Base-by-base conservation (phyloP, 306 rosid genomes). In the Quercus robur region DNA sequence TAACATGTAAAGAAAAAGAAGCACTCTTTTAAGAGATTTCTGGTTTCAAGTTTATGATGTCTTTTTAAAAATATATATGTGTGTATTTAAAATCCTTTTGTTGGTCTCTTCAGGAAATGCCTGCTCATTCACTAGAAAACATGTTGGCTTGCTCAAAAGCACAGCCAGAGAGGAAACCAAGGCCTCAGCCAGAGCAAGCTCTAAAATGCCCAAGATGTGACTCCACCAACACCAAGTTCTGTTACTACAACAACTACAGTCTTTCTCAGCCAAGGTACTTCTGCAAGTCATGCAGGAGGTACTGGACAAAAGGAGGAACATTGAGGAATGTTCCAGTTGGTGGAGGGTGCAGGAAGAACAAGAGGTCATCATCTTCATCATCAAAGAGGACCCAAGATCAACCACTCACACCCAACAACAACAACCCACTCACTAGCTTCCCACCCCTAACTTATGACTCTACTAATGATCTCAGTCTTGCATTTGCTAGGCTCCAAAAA, bases 291-390 rank as follows among this genome's bases (percentile, higher is more conserved):
- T 95, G 99, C 78, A 86, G 99, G 56, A 91, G 99, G 82, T 95
- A 95, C 79, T 95, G 99, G 99, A 95, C 98, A 4, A 93, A 93
- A 89, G 99, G 99, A 23, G 99, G 99, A 5, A 95, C 99, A 1
- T 73, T 95, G 64, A 90, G 99, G 77, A 95, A 95, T 84, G 96
- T 95, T 85, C 99, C 99, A 14, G 98, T 95, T 63, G 99, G 99
- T 68, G 99, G 99, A 67, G 98, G 97, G 4, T 95, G 98, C 88
- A 84, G 99, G 86, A 95, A 93, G 89, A 95, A 95, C 92, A 93
- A 88, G 68, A 89, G 98, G 56, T 86, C 91, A 25, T 88, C 90
- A 2, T 87, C 97, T 26, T 75, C 91, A 5, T 70, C 93, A 14
- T 86, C 95, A 17, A 92, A 82, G 75, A 85, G 91, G 38, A 31